Percentiles rank a stretch among this genome's conserved stretches.
phyloP scores from a whole-genome alignment of 2,329 filamentous ascomycete species.

The Arthrinium puccinioides region DNA sequence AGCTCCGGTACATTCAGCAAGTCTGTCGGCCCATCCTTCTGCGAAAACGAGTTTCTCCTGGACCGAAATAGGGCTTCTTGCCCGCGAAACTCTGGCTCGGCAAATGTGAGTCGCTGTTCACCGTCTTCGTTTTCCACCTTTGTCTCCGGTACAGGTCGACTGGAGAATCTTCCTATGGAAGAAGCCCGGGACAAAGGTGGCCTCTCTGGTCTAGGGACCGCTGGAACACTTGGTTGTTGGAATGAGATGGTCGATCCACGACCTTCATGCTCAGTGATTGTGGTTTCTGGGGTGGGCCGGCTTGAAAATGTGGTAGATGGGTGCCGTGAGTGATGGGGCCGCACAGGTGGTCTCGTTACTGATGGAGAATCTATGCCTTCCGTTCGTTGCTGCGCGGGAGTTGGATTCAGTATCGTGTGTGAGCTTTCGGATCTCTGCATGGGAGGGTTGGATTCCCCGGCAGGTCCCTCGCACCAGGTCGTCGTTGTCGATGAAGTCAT shows the following conservation, averaged over 20 bases:
- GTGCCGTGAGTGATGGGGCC: slow-evolving; percentile 32
- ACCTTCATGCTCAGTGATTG: slow-evolving; percentile 56
- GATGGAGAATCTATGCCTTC: no score
- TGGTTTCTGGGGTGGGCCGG: slow-evolving; percentile 63
- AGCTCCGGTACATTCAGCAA: slow-evolving; percentile 36
- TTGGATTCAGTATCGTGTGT: neutral
- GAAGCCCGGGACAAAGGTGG: slow-evolving; percentile 35
- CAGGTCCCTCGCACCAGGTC: no score
- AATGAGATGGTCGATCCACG: slow-evolving; percentile 71
- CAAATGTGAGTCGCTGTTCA: slow-evolving; percentile 59
- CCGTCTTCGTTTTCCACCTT: slow-evolving; percentile 47
- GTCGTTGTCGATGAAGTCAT: slow-evolving; percentile 4
- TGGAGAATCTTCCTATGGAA: slow-evolving; percentile 53
- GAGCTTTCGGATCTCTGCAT: neutral
- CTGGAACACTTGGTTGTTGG: slow-evolving; percentile 36
- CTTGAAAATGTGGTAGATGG: slow-evolving; percentile 44
- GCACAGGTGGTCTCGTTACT: slow-evolving; percentile 10
- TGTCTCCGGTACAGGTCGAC: slow-evolving; percentile 55
- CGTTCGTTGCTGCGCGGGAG: neutral
- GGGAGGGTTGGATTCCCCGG: no score
- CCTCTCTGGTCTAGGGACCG: slow-evolving; percentile 20
- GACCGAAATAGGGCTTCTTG: slow-evolving; percentile 26
- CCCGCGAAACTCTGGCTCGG: slow-evolving; percentile 31
- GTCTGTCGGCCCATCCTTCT: slow-evolving; percentile 23
- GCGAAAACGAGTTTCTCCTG: slow-evolving; percentile 28